Evolutionary conservation across 2,329 filamentous ascomycete species (phyloP), one percentile per base, ranked within the genome.

Genomic region (Phyllosticta citribraziliensis): DNA sequence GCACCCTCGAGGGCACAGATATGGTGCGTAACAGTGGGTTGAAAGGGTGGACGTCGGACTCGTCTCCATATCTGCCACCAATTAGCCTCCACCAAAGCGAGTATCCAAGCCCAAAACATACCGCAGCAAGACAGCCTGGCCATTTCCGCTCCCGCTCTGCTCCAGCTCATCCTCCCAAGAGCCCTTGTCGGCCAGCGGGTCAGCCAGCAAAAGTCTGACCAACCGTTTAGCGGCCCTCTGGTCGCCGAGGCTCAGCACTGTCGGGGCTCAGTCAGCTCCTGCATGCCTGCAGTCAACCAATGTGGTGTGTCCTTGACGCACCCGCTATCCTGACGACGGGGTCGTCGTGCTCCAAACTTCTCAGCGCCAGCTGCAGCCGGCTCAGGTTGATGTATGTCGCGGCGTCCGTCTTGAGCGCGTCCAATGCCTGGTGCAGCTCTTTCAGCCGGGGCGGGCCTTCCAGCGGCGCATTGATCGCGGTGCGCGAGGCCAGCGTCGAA

Each of bases 331-430:
- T 74, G 53, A 83, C 77, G 10, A 83, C 75, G 2, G 82, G 79
- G 63, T 76, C 73, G 55, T 80, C 75, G 24, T 76, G 78, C 67
- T 84, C 82, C 64, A 87, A 69, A 22, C 88, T 85, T 64, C 84
- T 81, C 22, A 90, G 75, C 12, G 88, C 88, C 66, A 93, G 81
- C 72, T 89, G 86, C 54, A 92, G 70, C 60, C 87, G 80, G 30
- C 87, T 84, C n/a, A 87, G 79, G 68, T 88, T 88, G 58, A 88
- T 79, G 66, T 85, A 81, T 62, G 79, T 81, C 24, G 83, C 79
- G 1, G 84, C 84, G 56, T 82, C 76, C 57, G 81, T 82, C 67
- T 88, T 80, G 2, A 93, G 78, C 22, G 82, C 79, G 1, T 79
- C 71, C 0, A 92, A 76, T 2, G 83, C 77, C 52, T 79, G 73